A percentile compares a stretch with the other conserved stretches of the same genome.
These are phyloP conservation scores for Hypoxylon fragiforme DNA, from an alignment of 495 filamentous ascomycete genomes.

Conservation along the genomic window DNA sequence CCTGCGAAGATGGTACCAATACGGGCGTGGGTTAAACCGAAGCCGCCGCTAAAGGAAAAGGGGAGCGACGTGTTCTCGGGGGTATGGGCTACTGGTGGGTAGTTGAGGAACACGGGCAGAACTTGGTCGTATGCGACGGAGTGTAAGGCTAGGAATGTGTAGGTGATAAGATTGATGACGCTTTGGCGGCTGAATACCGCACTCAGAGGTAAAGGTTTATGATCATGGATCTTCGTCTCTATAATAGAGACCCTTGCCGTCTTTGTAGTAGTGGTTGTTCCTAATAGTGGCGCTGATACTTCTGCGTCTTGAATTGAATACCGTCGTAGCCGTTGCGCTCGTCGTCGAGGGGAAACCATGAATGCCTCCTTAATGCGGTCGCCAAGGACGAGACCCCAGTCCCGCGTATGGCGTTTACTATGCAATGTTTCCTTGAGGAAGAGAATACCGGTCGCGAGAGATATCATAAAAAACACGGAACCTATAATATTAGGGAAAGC, in stretches of 20 bases:
- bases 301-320: constrained; percentile 50
- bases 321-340: constrained; percentile 39
- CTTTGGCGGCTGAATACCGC: constrained; percentile 78
- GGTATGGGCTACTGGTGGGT: constrained; percentile 55
- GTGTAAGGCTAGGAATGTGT: constrained; percentile 76
- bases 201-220: constrained; percentile 54
- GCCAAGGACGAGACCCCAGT: constrained; percentile 72
- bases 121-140: constrained; percentile 79
- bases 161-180: constrained; percentile 71
- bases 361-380: constrained; percentile 50
- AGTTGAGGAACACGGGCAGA: constrained; percentile 80
- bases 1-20: constrained; percentile 79
- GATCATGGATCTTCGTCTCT: constrained; percentile 22
- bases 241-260: constrained; percentile 13
- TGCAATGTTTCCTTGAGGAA: constrained; percentile 81
- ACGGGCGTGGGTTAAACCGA: constrained; percentile 66
- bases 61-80: constrained; percentile 66
- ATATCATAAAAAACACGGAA: constrained; percentile 70
- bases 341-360: constrained; percentile 25
- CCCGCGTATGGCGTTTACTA: constrained; percentile 60
- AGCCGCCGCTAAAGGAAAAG: constrained; percentile 78
- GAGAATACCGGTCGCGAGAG: constrained; percentile 67
- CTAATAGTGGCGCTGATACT: constrained; percentile 46
- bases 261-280: constrained; percentile 40
- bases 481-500: constrained; percentile 79